These are phyloP conservation scores for Teratosphaeria destructans DNA, from an alignment of 2,329 filamentous ascomycete species.

Conservation along the genomic window DNA sequence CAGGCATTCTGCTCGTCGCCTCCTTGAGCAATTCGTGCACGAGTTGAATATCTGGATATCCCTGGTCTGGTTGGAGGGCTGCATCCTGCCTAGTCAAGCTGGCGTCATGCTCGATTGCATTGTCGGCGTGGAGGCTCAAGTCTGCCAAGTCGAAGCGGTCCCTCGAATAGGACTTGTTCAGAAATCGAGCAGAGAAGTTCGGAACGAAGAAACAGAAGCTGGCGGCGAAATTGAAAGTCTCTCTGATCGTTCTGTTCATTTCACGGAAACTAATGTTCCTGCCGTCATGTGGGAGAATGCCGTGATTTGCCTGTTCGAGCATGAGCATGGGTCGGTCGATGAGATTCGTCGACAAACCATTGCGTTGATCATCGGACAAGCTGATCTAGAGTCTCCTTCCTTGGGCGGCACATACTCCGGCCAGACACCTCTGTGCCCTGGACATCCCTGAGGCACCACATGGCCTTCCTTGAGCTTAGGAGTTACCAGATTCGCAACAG, in stretches of 20 bases:
- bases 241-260: conserved; percentile 15
- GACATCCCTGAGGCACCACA: conserved; percentile 25
- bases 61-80: conserved; percentile 22
- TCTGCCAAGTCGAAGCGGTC: conserved; percentile 19
- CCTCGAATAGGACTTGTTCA: conserved; percentile 18
- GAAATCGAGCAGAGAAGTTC: conserved; percentile 17
- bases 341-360: conserved; percentile 4
- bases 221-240: conserved; percentile 22
- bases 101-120: conserved; percentile 29
- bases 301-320: conserved; percentile 16
- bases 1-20: conserved; percentile 26
- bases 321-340: not conserved
- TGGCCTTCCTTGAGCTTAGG: conserved; percentile 27
- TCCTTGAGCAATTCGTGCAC: conserved; percentile 26
- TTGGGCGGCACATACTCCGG: conserved; percentile 28
- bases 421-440: conserved; percentile 29
- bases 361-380: conserved; percentile 21
- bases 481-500: conserved; percentile 28
- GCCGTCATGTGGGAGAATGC: conserved; percentile 21
- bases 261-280: conserved; percentile 20
- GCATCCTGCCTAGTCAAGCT: conserved; percentile 25
- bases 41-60: conserved; percentile 28
- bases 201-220: conserved; percentile 22
- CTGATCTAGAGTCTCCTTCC: conserved; percentile 25
- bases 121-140: conserved; percentile 16